Base-by-base conservation (phyloP, 1,139 yeast species). In the Taiozyma onychis region DNA sequence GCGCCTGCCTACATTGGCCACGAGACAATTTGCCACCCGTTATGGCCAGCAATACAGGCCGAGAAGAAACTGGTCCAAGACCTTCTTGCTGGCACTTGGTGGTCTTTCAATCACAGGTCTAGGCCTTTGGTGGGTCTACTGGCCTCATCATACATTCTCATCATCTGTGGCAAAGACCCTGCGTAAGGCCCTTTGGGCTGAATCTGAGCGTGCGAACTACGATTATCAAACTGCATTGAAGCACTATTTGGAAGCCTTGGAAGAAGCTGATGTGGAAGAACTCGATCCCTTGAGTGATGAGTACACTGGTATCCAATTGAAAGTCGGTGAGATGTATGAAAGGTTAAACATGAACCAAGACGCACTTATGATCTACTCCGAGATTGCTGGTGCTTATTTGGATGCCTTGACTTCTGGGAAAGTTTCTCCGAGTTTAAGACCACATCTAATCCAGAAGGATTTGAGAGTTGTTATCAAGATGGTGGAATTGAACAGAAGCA, bases 261-360 rank as follows among this genome's bases (percentile, higher is more conserved):
- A 73, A 44, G 71, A 66, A 49, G 78, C 81, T 26, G 73, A 73
- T 48, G 59, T 64, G 16, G 61, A 74, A 44, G 73, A 78, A 26
- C 65, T 88, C 69, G 79, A 80, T 54, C 76, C 75, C 18, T 61
- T 87, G 35, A 73, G 80, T 48, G 88, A 85, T 57, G 87, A 83
- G 59, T 86, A 83, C 62, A 90, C 97, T 0, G 96, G 97, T 0
- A 78, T 91, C 52, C 95, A 89, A 62, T 72, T 91, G 63, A 88
- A 90, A 62, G 73, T 88, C 43, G 96, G 87, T 3, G 96, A 90
- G 63, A 86, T 89, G 89, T 88, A 82, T 64, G 95, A 87, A 62
- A 71, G 83, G 47, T 68, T 87, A 55, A 74, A 73, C 35, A 75
- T 79, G 81, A 56, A 66, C 42, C 77, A 78, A 21, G 88, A 85